phyloP scores from a whole-genome alignment of 441 rosid genomes.

The Francoa sonchifolia region DNA sequence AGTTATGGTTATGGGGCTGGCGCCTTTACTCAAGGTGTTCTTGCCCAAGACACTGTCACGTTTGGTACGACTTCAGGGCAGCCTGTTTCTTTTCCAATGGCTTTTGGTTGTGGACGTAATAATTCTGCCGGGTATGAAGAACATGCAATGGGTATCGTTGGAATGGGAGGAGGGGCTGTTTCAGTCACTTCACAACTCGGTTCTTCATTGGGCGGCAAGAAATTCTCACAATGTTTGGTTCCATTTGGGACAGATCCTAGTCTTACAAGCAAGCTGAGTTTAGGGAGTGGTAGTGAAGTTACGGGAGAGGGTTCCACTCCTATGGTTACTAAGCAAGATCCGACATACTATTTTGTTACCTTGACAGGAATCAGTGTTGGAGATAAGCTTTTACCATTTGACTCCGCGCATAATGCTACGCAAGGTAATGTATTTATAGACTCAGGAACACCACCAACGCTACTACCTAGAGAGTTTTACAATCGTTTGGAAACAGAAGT shows the following conservation, averaged over 20 bases:
- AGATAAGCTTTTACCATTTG: neutral
- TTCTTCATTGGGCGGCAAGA: conserved; percentile 1
- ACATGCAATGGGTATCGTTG: conserved; percentile 7
- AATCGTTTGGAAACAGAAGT: conserved; percentile 8
- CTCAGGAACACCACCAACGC: conserved; percentile 8
- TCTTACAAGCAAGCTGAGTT: conserved; percentile 11
- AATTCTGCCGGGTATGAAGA: conserved; percentile 1
- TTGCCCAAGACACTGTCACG: too few species aligned
- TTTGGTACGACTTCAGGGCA: too few species aligned
- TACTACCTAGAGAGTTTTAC: conserved; percentile 7
- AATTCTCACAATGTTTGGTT: conserved; percentile 7
- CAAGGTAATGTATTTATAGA: conserved; percentile 12
- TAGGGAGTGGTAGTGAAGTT: conserved; percentile 13
- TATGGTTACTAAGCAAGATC: conserved; percentile 1
- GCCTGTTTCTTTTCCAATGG: too few species aligned
- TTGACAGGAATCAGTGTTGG: conserved; percentile 4
- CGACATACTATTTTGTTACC: conserved; percentile 3
- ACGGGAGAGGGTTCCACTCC: conserved; percentile 4
- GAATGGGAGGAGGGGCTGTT: conserved; percentile 2
- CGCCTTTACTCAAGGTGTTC: too few species aligned
- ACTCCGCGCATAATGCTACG: neutral
- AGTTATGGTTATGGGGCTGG: too few species aligned
- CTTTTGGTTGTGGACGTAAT: conserved; percentile 11
- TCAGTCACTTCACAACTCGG: conserved; percentile 5
- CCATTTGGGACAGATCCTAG: conserved; percentile 10